phyloP scores from a whole-genome alignment of 805 yeast species.

The Saccharomyces jurei region DNA sequence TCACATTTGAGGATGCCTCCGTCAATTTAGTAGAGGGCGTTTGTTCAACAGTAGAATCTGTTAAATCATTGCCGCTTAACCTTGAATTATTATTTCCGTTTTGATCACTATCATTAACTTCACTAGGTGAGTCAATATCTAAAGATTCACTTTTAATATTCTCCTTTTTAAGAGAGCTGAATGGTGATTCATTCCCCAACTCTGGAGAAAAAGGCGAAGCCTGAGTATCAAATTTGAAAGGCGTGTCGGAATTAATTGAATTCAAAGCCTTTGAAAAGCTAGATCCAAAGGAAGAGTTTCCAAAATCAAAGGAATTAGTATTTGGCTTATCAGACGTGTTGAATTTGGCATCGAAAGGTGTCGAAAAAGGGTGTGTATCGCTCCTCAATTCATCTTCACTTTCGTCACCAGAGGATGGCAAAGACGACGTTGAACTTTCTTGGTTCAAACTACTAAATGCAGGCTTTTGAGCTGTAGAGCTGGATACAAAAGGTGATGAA shows the following conservation, averaged over 20 bases:
- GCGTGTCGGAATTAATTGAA: neutral
- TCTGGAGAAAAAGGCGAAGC: neutral
- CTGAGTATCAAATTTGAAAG: neutral
- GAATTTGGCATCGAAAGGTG: neutral
- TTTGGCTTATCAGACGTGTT: neutral
- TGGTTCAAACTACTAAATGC: neutral
- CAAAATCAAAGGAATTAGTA: neutral
- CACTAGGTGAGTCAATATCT: slow-evolving; percentile 1
- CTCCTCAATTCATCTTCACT: neutral
- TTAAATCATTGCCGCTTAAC: slow-evolving; percentile 4
- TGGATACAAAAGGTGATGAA: slow-evolving; percentile 12
- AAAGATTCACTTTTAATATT: neutral
- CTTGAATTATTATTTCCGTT: neutral
- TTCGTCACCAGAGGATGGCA: neutral
- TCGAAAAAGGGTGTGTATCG: neutral
- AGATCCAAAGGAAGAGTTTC: neutral
- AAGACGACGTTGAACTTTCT: neutral
- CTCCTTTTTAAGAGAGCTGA: neutral
- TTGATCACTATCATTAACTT: slow-evolving; percentile 1
- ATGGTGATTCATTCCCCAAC: neutral
- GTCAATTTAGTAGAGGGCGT: slow-evolving; percentile 5
- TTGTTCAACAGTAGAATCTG: slow-evolving; percentile 21
- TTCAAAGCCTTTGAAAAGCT: neutral
- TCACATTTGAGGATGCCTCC: neutral
- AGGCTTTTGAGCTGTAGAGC: neutral